Conservation (phyloP, 192 early-diverging fungal species). For the Coemansia sp. region DNA sequence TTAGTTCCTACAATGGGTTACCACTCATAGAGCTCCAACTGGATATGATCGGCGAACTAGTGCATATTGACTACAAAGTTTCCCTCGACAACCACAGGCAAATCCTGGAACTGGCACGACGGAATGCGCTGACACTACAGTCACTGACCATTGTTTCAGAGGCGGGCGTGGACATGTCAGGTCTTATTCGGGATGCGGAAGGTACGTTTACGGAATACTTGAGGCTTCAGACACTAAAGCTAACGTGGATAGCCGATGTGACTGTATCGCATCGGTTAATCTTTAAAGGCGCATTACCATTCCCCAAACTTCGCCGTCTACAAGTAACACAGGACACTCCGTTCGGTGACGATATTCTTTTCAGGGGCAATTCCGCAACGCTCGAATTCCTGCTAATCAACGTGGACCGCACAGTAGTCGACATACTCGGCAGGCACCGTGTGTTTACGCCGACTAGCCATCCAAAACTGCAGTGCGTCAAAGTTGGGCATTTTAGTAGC, state of each 20-base stretch:
- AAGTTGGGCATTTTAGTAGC: background rate
- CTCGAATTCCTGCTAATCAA: constrained; percentile 6
- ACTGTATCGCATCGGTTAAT: background rate
- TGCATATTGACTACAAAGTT: background rate
- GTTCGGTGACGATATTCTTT: constrained; percentile 13
- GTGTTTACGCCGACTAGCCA: constrained; percentile 9
- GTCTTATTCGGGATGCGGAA: constrained; percentile 12
- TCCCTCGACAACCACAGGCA: background rate
- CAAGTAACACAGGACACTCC: background rate
- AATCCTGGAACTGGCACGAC: background rate
- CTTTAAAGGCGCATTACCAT: background rate
- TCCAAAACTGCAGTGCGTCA: background rate
- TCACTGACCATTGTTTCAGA: background rate
- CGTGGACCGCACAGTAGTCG: constrained; percentile 1
- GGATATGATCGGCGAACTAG: background rate
- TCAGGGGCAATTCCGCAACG: constrained; percentile 4
- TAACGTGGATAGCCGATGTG: background rate
- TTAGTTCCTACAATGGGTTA: background rate
- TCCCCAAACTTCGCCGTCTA: constrained; percentile 11
- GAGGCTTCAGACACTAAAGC: background rate
- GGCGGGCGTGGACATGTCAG: background rate
- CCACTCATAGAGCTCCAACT: background rate
- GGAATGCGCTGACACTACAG: background rate
- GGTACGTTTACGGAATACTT: constrained; percentile 3
- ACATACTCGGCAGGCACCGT: background rate